Percentiles rank a stretch among this genome's conserved stretches.
Conservation (phyloP, 805 yeast species). For the Schwanniomyces occidentalis region DNA sequence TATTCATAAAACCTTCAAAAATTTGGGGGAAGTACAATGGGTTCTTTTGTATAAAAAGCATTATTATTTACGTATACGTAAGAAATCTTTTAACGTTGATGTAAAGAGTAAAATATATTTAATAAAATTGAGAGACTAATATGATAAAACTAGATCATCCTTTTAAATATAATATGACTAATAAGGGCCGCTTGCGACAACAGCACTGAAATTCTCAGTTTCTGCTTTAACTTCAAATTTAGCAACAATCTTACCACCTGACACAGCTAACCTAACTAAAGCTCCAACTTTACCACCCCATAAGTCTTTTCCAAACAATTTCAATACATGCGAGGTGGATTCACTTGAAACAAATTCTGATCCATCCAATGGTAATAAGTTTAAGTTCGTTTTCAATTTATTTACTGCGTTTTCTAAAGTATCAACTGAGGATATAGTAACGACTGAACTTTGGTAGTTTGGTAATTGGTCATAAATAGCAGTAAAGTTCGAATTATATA, state of each 20-base stretch:
- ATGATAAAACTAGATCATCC: too few relatives aligned
- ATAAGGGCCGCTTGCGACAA: conserved; percentile 50
- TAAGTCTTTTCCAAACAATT: conserved; percentile 77
- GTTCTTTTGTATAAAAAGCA: too few relatives aligned
- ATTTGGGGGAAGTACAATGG: too few relatives aligned
- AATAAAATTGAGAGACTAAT: too few relatives aligned
- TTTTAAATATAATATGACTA: too few relatives aligned
- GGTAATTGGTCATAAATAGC: conserved; percentile 71
- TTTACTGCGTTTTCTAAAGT: conserved; percentile 45
- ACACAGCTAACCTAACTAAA: conserved; percentile 48
- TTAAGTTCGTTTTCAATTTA: conserved; percentile 51
- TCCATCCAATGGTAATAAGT: conserved; percentile 65
- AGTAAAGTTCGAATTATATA: conserved; percentile 75
- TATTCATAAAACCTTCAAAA: too few relatives aligned
- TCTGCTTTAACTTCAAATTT: conserved; percentile 54
- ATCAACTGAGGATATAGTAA: conserved; percentile 53
- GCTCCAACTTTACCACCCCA: conserved; percentile 59
- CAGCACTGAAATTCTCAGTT: conserved; percentile 47
- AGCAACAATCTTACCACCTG: conserved; percentile 60
- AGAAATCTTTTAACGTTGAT: too few relatives aligned
- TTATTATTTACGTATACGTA: too few relatives aligned
- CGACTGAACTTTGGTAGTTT: conserved; percentile 61
- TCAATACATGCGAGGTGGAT: conserved; percentile 67
- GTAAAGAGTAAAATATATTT: too few relatives aligned
- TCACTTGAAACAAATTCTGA: conserved; percentile 63